These are phyloP conservation scores for Leishmania aethiopica DNA, from an alignment of 208 protist genomes.

Conservation along the genomic window DNA sequence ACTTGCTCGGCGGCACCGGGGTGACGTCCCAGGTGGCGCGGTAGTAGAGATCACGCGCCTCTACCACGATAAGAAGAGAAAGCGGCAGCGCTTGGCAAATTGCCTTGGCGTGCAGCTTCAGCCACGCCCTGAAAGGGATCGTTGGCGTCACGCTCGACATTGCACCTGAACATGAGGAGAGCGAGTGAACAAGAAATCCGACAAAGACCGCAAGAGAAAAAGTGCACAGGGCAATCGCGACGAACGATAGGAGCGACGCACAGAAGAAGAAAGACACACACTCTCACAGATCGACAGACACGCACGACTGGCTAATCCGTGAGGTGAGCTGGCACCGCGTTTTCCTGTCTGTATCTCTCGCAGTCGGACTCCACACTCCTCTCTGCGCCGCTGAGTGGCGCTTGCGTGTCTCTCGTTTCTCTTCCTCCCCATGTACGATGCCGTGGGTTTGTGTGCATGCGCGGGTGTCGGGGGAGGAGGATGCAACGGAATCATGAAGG, in stretches of 20 bases:
- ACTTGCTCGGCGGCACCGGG: slow-evolving; percentile 44
- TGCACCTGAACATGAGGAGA: not conserved
- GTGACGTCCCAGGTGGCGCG: slow-evolving; percentile 76
- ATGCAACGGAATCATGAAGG: not conserved
- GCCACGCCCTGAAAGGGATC: slow-evolving; percentile 65
- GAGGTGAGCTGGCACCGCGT: not conserved
- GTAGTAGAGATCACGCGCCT: slow-evolving; percentile 85
- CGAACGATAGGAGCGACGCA: not conserved
- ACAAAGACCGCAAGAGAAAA: not conserved
- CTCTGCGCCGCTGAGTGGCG: not conserved
- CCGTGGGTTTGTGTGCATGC: not conserved
- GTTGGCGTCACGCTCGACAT: slow-evolving; percentile 62
- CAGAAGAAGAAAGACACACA: not conserved
- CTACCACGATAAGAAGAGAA: slow-evolving; percentile 78
- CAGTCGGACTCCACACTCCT: not conserved
- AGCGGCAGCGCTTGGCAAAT: slow-evolving; percentile 75
- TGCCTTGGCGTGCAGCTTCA: slow-evolving; percentile 74
- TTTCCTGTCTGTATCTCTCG: not conserved
- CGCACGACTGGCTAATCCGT: not conserved
- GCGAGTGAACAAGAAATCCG: not conserved
- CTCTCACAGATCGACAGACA: not conserved
- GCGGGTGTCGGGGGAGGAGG: not conserved
- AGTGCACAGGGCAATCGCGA: not conserved
- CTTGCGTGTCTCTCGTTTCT: not conserved
- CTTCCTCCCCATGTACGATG: not conserved